Percentiles rank a stretch among this genome's conserved stretches.
These are phyloP conservation scores for Leccinum pellstonianum DNA, from an alignment of 768 basidiomycete species.

Conservation along the genomic window DNA sequence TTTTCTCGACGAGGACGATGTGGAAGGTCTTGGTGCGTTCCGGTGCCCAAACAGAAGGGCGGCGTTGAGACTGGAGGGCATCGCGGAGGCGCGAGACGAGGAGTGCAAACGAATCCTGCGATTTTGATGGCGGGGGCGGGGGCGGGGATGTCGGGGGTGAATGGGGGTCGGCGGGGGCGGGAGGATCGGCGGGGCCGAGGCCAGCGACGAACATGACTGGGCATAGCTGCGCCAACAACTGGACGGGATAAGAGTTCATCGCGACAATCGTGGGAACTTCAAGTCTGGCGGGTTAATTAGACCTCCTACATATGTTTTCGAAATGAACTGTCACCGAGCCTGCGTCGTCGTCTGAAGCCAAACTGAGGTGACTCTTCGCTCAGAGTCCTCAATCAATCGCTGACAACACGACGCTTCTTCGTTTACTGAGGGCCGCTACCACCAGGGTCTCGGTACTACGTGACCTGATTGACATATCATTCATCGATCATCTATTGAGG, in stretches of 20 bases:
- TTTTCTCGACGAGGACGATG: constrained; percentile 80
- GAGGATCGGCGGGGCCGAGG: constrained; percentile 35
- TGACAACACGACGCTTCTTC: no score
- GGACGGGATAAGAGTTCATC: constrained; percentile 93
- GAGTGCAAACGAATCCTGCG: constrained; percentile 28
- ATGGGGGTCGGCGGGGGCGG: background rate
- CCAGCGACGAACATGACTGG: constrained; percentile 97
- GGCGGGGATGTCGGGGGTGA: background rate
- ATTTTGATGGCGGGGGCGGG: constrained; percentile 29
- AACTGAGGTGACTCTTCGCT: no score
- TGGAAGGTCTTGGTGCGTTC: constrained; percentile 77
- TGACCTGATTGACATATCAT: no score
- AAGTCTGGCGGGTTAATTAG: no score
- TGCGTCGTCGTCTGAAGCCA: no score
- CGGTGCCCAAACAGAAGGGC: constrained; percentile 34
- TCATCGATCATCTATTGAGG: background rate
- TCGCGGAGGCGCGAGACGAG: constrained; percentile 67
- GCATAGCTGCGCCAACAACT: constrained; percentile 83
- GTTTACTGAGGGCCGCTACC: no score
- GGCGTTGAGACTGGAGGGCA: constrained; percentile 57
- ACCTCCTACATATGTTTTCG: no score
- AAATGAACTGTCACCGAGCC: no score
- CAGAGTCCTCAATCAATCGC: no score
- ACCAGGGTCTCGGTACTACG: no score
- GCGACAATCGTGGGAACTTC: constrained; percentile 8